Evolutionary conservation across 2,329 filamentous ascomycete genomes (phyloP), one percentile per base, ranked within the genome.

Genomic region (Claviceps humidiphila): DNA sequence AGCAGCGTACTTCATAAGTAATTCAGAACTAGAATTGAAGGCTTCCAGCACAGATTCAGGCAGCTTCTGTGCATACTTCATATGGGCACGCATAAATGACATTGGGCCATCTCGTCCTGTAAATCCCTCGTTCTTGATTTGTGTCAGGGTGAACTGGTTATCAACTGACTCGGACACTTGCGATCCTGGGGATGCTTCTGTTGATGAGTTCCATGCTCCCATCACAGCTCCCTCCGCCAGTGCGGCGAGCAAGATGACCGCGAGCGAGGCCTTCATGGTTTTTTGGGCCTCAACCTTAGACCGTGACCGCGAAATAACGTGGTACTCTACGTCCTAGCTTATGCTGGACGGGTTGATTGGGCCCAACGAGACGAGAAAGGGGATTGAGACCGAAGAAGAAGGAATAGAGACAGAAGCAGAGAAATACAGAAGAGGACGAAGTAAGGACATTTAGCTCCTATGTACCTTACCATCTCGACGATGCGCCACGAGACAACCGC

Each of bases 31-130:
- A 13, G 47, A 52, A 47, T 59, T 50, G 2, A 64, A 26, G 6
- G 63, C 62, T 5, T 58, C 48, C 37, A 58, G 53, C 13, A 71
- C 49, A 4, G 47, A 45, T 5, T 58, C 47, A 2, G 69, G 64
- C 4, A 70, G 49, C 3, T 57, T 54, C 40, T 60, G 60, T 11
- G 63, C 62, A 52, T 71, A 73, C 56, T 72, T 73, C 51, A 63
- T 54, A 34, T 66, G 66, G 0, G 67, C 67, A 22, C 61, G 59
- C 41, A 65, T 53, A 9, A 66, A 61, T 9, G 61, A 59, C 24
- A 58, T 51, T 0, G 60, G 57, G 47, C 49, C 70, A 54, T 65
- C 67, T 11, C 67, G 65, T 9, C 60, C 61, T 8, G 55, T 54
- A 56, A 65, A 73, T 0, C 56, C 50, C 0, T 55, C 48, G 53